Evolutionary conservation across 768 basidiomycete genomes (phyloP), one percentile per base, ranked within the genome.

Genomic region (Tricholomella constricta): DNA sequence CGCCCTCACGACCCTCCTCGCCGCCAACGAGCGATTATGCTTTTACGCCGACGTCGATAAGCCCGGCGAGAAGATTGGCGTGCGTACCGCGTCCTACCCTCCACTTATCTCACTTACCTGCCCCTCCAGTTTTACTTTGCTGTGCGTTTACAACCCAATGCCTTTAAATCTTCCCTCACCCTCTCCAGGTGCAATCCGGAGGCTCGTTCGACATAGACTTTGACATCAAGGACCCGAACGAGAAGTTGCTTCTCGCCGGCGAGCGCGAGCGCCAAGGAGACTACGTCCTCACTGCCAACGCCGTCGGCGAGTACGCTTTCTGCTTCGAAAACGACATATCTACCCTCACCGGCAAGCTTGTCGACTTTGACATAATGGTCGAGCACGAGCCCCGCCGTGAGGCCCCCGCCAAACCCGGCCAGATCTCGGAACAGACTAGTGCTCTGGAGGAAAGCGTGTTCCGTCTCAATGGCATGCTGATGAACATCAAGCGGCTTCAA

Each of bases 121-220:
- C n/a, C n/a, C n/a, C n/a, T n/a, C n/a, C 66, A 98, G 84, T 98
- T 99, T 74, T 98, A 98, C 76, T 98, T 94, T 77, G 96, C 96
- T 58, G 95, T 92, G 72, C 52, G 88, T 75, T 2, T 20, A 15
- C 12, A n/a, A n/a, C n/a, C 48, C n/a, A 43, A 10, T 29, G 22
- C 5, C 9, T 23, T 17, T 35, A n/a, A 11, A 35, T 35, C 7
- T 32, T 34, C 50, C 17, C 32, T 23, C 47, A 20, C 20, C 49
- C 17, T 19, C 31, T 23, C 6, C 49, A 92, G 91, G 91, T 98
- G 31, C 96, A 98, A 85, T 92, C 94, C 25, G 96, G 96, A 41
- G 96, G 96, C 53, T 88, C 92, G 1, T 98, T 98, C 71, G 96
- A 97, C 69, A 88, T 98, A 37, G 93, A 96, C 77, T 97, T 89